Evolutionary conservation across 768 basidiomycete genomes (phyloP).

Genomic region (Lentinula aciculospora): DNA sequence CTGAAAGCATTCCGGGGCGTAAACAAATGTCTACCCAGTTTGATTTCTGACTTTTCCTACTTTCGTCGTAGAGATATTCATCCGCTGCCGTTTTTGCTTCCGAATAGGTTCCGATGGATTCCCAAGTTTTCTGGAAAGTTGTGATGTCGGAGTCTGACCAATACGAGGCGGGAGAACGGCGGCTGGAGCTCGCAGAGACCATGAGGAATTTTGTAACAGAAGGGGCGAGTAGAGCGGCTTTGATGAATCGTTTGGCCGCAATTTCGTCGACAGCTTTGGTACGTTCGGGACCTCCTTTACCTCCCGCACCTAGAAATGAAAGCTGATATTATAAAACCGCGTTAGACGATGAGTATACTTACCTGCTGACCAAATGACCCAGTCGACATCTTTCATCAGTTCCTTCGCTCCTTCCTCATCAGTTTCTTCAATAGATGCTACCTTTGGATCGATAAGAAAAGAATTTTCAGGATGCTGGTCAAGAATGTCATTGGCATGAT

Average conservation of each 20-base stretch:
- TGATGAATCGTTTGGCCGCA: conserved; percentile 8
- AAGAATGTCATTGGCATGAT: neutral
- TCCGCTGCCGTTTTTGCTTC: conserved; percentile 3
- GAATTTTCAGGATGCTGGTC: conserved; percentile 1
- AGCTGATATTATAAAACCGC: neutral
- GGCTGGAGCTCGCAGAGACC: neutral
- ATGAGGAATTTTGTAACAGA: conserved; percentile 8
- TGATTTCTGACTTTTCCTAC: neutral
- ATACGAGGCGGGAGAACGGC: conserved; percentile 3
- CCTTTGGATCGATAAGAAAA: neutral
- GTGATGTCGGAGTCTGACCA: neutral
- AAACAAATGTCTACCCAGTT: conserved; percentile 4
- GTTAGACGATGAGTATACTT: neutral
- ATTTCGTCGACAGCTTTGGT: conserved; percentile 5
- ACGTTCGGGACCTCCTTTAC: conserved; percentile 5
- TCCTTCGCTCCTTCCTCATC: conserved; percentile 4
- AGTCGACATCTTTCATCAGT: conserved; percentile 3
- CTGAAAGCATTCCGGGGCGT: conserved; percentile 4
- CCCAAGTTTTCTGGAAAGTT: neutral
- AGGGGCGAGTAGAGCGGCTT: neutral
- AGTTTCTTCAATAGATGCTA: conserved; percentile 6
- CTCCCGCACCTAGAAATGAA: neutral
- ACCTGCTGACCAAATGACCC: conserved; percentile 9
- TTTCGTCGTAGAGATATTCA: conserved; percentile 3
- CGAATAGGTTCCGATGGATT: conserved; percentile 1